Conservation (phyloP, 306 rosid species). For the Adenanthera pavonina region DNA sequence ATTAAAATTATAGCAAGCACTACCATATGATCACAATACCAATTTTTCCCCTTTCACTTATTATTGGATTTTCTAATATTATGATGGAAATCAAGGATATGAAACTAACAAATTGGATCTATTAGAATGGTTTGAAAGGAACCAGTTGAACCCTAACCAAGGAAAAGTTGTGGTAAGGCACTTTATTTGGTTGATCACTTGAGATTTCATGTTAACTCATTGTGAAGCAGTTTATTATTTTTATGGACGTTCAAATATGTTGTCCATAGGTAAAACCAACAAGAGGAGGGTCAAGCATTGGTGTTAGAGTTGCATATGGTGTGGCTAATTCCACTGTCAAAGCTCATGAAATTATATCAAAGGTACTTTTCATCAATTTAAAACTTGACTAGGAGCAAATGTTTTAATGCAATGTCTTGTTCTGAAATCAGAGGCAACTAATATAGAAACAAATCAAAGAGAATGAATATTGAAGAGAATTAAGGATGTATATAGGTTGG, state of each 20-base stretch:
- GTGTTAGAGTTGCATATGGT: constrained; percentile 92
- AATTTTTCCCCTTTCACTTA: not conserved
- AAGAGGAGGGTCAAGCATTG: constrained; percentile 94
- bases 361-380: constrained; percentile 58
- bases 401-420: constrained; percentile 14
- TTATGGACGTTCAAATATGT: constrained; percentile 23
- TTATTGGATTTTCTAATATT: constrained; percentile 34
- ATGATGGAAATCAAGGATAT: constrained; percentile 59
- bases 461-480: constrained; percentile 15
- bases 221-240: constrained; percentile 32
- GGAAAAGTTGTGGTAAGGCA: constrained; percentile 94
- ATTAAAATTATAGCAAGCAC: not conserved
- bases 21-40: constrained; percentile 1
- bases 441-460: constrained; percentile 1
- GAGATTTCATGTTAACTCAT: constrained; percentile 26
- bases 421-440: constrained; percentile 17
- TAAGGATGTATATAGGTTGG: constrained; percentile 29
- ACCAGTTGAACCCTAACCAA: constrained; percentile 63
- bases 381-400: not conserved
- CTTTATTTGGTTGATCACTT: constrained; percentile 42
- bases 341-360: constrained; percentile 71
- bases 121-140: constrained; percentile 74
- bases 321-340: constrained; percentile 71
- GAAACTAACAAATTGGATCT: constrained; percentile 62
- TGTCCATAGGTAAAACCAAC: constrained; percentile 83